A percentile compares a stretch with the other conserved stretches of the same genome.
These are phyloP conservation scores for Gossypium longicalyx DNA, from an alignment of 345 rosid species.

Conservation along the genomic window DNA sequence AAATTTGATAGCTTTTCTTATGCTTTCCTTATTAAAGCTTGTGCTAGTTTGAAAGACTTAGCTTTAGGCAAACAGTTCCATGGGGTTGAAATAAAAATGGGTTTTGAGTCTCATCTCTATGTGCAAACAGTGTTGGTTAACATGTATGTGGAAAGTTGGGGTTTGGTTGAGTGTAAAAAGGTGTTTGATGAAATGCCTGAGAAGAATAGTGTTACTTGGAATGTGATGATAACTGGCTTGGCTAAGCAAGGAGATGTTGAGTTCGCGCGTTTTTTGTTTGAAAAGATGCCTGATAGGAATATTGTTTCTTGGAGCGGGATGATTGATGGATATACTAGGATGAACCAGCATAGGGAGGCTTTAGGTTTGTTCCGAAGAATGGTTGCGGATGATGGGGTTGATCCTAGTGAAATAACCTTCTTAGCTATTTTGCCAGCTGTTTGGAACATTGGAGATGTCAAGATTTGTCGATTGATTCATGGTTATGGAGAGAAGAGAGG, in stretches of 20 bases:
- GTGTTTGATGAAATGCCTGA: conserved; percentile 73
- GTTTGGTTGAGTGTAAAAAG: conserved; percentile 25
- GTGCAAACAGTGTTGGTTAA: conserved; percentile 62
- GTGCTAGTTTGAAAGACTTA: conserved; percentile 29
- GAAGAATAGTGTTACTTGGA: conserved; percentile 65
- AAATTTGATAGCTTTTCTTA: conserved; percentile 66
- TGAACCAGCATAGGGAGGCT: conserved; percentile 44
- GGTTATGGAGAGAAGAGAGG: conserved; percentile 30
- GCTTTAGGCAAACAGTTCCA: conserved; percentile 56
- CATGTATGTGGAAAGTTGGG: conserved; percentile 37
- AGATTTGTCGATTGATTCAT: conserved; percentile 54
- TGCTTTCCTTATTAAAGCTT: conserved; percentile 45
- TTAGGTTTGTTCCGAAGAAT: conserved; percentile 59
- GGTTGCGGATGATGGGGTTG: conserved; percentile 44
- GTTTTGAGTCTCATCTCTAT: conserved; percentile 56
- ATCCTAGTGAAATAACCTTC: conserved; percentile 55
- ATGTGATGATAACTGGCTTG: conserved; percentile 72
- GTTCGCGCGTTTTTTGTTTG: conserved; percentile 50
- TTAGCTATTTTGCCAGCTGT: conserved; percentile 66
- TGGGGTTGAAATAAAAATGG: conserved; percentile 48
- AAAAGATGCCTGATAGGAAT: conserved; percentile 55
- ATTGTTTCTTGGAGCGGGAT: conserved; percentile 67
- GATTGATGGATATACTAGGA: conserved; percentile 70
- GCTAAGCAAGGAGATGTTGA: conserved; percentile 54
- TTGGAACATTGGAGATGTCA: conserved; percentile 43